Evolutionary conservation across 352 stramenopile genomes (phyloP).

Genomic region (Pilasporangium apinafurcum): DNA sequence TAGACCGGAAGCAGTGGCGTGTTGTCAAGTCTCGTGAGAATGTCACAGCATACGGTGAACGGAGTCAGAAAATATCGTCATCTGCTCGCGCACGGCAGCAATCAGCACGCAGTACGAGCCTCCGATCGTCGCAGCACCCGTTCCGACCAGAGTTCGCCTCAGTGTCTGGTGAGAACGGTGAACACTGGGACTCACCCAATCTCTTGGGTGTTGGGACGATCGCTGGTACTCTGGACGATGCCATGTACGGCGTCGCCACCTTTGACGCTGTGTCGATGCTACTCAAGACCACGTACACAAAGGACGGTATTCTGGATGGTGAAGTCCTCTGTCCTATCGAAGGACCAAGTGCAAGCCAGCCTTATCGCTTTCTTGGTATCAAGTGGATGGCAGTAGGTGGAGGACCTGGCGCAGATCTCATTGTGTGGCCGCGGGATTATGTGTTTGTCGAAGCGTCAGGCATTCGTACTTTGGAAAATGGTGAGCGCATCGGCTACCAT

Average conservation of each 20-base stretch:
- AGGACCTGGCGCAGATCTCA: conserved; percentile 9
- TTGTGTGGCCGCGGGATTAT: conserved; percentile 18
- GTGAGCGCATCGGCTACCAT: conserved; percentile 22
- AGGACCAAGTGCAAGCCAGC: conserved; percentile 13
- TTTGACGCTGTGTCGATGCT: conserved; percentile 2
- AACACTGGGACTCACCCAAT: conserved; percentile 5
- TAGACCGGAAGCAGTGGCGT: conserved; percentile 21
- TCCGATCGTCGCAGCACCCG: too few relatives aligned
- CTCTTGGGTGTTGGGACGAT: conserved; percentile 5
- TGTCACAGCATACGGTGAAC: conserved; percentile 22
- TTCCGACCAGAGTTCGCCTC: neutral
- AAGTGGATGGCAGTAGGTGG: conserved; percentile 24
- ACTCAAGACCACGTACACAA: conserved; percentile 2
- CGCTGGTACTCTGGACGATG: conserved; percentile 5
- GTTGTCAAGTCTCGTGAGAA: conserved; percentile 22
- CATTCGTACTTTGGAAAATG: conserved; percentile 22
- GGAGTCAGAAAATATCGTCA: conserved; percentile 28
- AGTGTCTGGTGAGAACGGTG: neutral
- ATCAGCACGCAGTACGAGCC: conserved; percentile 10
- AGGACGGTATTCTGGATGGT: conserved; percentile 5
- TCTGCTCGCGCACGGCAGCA: conserved; percentile 2
- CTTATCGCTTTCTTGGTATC: conserved; percentile 23
- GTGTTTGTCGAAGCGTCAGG: conserved; percentile 26
- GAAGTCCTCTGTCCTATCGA: conserved; percentile 22
- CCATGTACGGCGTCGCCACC: conserved; percentile 4